These are phyloP conservation scores for Podospora comata DNA, from an alignment of 495 filamentous ascomycete species.

Conservation along the genomic window DNA sequence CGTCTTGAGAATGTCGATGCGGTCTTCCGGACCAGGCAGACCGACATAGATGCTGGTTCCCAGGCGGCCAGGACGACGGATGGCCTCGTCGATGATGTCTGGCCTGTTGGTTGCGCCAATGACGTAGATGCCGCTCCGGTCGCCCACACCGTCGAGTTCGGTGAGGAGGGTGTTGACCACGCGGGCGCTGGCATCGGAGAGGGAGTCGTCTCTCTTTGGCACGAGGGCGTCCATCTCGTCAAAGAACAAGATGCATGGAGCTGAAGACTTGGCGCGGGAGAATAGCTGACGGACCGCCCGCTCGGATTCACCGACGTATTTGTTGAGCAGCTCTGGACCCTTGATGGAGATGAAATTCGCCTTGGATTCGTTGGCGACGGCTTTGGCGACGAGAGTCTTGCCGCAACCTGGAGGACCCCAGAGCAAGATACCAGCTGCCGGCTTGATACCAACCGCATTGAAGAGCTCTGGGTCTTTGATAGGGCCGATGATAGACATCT, in stretches of 20 bases:
- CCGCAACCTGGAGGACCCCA: conserved; percentile 98
- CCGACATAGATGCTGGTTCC: conserved; percentile 90
- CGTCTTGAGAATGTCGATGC: conserved; percentile 81
- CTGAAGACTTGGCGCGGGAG: conserved; percentile 74
- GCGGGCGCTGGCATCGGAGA: conserved; percentile 77
- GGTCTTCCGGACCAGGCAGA: conserved; percentile 71
- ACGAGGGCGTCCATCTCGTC: conserved; percentile 94
- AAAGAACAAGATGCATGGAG: conserved; percentile 96
- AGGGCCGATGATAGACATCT: conserved; percentile 86
- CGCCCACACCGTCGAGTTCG: conserved; percentile 83
- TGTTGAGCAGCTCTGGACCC: conserved; percentile 89
- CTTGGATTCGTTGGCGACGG: conserved; percentile 89
- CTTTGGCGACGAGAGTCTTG: conserved; percentile 94
- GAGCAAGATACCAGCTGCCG: conserved; percentile 86
- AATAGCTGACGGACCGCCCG: conserved; percentile 91
- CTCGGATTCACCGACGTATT: conserved; percentile 94
- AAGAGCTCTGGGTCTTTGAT: conserved; percentile 84
- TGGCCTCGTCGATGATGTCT: conserved; percentile 94
- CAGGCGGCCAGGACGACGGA: conserved; percentile 86
- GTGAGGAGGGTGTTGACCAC: conserved; percentile 97
- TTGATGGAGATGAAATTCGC: conserved; percentile 99
- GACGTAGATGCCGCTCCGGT: conserved; percentile 84
- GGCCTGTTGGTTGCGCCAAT: conserved; percentile 93
- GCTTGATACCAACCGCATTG: conserved; percentile 74
- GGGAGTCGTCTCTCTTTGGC: conserved; percentile 74